Evolutionary conservation across 2,329 filamentous ascomycete species (phyloP).

Genomic region (Monosporascus sp.): DNA sequence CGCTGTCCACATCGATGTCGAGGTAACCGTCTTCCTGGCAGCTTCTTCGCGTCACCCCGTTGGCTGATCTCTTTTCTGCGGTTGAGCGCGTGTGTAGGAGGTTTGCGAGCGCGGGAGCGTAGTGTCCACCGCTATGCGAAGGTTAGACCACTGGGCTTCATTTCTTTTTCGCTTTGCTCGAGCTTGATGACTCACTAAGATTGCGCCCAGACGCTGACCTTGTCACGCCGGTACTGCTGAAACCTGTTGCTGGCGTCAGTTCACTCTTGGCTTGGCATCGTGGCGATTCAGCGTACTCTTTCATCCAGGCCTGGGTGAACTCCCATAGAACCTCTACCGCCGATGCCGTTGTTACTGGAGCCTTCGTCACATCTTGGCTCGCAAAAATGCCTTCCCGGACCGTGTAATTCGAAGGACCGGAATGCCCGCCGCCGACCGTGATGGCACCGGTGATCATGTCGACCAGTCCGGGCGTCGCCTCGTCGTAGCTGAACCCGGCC

Average conservation of each 20-base stretch:
- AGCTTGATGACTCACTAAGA: slow-evolving; percentile 15
- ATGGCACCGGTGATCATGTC: slow-evolving; percentile 11
- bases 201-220: slow-evolving; percentile 36
- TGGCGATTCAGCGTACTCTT: slow-evolving; percentile 27
- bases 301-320: slow-evolving; percentile 51
- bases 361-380: slow-evolving; percentile 36
- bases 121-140: slow-evolving; percentile 12
- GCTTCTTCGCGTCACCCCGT: background rate
- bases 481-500: slow-evolving; percentile 25
- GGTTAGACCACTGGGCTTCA: background rate
- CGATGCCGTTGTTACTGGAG: slow-evolving; percentile 42
- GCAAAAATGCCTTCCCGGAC: slow-evolving; percentile 34
- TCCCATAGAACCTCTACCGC: slow-evolving; percentile 48
- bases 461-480: slow-evolving; percentile 18
- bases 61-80: background rate
- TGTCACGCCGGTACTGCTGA: slow-evolving; percentile 38
- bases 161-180: background rate
- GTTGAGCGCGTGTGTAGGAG: slow-evolving; percentile 6
- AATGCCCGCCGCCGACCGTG: slow-evolving; percentile 1
- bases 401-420: slow-evolving; percentile 3
- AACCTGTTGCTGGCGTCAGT: slow-evolving; percentile 26
- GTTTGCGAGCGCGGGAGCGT: slow-evolving; percentile 9
- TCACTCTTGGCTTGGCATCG: background rate
- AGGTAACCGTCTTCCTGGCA: background rate
- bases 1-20: slow-evolving; percentile 7